These are phyloP conservation scores for Aspergillus awamori DNA, from an alignment of 2,329 filamentous ascomycete genomes.

Conservation along the genomic window DNA sequence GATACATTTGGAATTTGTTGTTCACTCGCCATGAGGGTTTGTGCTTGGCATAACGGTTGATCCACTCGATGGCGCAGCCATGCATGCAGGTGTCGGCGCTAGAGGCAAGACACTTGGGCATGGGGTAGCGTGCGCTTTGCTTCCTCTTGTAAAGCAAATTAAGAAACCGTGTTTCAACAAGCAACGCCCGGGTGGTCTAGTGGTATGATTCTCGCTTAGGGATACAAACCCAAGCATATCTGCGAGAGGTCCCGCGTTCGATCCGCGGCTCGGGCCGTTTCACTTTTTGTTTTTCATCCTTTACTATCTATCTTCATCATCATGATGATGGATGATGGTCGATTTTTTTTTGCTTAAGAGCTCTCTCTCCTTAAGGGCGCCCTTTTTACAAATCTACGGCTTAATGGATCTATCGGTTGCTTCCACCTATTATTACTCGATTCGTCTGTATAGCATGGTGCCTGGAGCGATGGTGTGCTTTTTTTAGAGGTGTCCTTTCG, in stretches of 20 bases:
- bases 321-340: background rate
- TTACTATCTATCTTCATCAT: background rate
- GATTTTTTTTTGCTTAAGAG: background rate
- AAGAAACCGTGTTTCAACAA: background rate
- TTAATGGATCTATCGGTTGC: background rate
- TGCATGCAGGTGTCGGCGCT: slow-evolving; percentile 20
- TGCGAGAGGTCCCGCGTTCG: slow-evolving; percentile 34
- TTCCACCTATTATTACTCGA: background rate
- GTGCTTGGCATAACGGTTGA: slow-evolving; percentile 31
- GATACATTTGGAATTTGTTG: background rate
- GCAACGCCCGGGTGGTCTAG: slow-evolving; percentile 57
- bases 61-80: slow-evolving; percentile 20
- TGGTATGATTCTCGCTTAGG: slow-evolving; percentile 74
- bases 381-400: background rate
- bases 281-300: background rate
- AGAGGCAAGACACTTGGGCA: background rate
- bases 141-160: background rate
- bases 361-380: background rate
- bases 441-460: background rate
- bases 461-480: background rate
- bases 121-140: background rate
- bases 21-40: slow-evolving; percentile 13
- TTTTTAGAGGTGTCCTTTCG: background rate
- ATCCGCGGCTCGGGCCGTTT: slow-evolving; percentile 24
- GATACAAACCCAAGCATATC: slow-evolving; percentile 34